phyloP scores from a whole-genome alignment of 495 filamentous ascomycete genomes.

The Hypomontagnella submonticulosa region DNA sequence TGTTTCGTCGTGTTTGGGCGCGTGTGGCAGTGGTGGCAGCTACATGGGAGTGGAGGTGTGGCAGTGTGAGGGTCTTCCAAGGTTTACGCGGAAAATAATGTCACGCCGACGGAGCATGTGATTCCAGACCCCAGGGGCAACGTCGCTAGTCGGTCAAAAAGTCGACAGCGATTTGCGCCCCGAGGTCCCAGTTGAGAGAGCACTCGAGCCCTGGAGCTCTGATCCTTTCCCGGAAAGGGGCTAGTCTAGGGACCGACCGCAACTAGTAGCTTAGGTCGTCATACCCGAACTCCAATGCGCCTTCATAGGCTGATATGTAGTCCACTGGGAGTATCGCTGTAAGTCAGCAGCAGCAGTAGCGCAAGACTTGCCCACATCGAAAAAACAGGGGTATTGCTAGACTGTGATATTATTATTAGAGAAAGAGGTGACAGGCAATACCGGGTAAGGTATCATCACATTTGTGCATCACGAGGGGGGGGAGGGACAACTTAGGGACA shows the following conservation, averaged over 20 bases:
- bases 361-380: neutral
- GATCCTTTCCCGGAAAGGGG: too few relatives aligned
- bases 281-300: neutral
- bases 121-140: conserved; percentile 21
- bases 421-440: neutral
- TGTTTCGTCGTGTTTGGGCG: neutral
- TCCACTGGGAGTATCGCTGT: conserved; percentile 17
- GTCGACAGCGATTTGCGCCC: neutral
- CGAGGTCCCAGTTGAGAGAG: too few relatives aligned
- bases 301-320: conserved; percentile 5
- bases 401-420: conserved; percentile 14
- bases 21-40: neutral
- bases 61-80: conserved; percentile 1
- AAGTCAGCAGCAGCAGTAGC: conserved; percentile 24
- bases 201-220: too few relatives aligned
- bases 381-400: conserved; percentile 10
- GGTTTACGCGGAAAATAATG: conserved; percentile 4
- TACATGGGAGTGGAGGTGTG: neutral
- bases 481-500: too few relatives aligned
- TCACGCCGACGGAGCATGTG: conserved; percentile 42
- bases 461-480: conserved; percentile 4
- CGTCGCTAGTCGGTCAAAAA: neutral
- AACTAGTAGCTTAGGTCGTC: neutral
- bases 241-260: neutral
- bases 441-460: too few relatives aligned